phyloP scores from a whole-genome alignment of 352 stramenopile genomes.

The Globisporangium yorkense region DNA sequence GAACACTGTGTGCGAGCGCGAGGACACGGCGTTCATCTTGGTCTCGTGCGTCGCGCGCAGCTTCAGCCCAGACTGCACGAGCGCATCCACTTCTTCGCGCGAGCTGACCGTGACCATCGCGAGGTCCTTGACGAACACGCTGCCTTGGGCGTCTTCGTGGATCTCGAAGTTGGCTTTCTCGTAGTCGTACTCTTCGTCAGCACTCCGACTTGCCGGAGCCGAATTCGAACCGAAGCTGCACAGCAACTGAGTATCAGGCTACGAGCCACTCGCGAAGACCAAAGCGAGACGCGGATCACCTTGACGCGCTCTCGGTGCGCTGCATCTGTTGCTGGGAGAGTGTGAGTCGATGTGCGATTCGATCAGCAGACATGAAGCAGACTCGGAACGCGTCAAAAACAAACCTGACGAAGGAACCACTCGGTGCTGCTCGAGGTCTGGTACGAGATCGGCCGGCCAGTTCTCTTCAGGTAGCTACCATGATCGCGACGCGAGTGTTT shows the following conservation, averaged over 20 bases:
- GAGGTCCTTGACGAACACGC: constrained; percentile 92
- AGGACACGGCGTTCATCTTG: constrained; percentile 91
- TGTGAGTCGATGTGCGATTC: not conserved
- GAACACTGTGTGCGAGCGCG: constrained; percentile 84
- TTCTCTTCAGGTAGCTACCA: constrained; percentile 66
- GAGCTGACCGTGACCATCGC: constrained; percentile 88
- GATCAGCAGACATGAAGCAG: not conserved
- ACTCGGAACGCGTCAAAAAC: not conserved
- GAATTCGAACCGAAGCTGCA: constrained; percentile 56
- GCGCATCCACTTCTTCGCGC: constrained; percentile 75
- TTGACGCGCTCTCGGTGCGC: constrained; percentile 56
- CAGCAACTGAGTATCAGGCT: not conserved
- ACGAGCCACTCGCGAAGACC: not conserved
- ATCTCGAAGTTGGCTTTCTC: constrained; percentile 90
- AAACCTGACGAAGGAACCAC: constrained; percentile 78
- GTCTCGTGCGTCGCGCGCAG: constrained; percentile 89
- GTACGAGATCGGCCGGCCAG: constrained; percentile 53
- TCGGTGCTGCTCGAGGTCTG: constrained; percentile 77
- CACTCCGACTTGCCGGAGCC: not conserved
- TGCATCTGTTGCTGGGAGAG: constrained; percentile 50
- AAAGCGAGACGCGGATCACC: constrained; percentile 11
- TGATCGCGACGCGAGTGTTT: not conserved
- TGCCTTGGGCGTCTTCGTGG: constrained; percentile 88
- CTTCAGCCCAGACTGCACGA: constrained; percentile 83
- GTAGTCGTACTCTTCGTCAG: constrained; percentile 81